Base-by-base conservation (phyloP, 2,329 filamentous ascomycete genomes). In the Geosmithia morbida region DNA sequence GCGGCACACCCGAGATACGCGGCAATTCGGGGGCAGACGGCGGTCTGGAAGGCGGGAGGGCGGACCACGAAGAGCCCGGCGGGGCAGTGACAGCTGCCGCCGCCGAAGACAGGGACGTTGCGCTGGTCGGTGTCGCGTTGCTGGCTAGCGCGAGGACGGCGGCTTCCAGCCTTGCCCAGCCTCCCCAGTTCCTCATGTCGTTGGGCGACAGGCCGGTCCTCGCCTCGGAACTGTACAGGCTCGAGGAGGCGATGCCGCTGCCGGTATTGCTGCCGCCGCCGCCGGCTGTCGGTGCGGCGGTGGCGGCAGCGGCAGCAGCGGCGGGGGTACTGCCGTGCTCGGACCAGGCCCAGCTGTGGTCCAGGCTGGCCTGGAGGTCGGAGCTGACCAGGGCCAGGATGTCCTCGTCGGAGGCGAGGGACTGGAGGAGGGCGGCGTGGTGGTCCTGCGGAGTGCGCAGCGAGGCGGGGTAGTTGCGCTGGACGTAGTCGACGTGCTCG, bases 281-380 rank as follows among this genome's bases (percentile, higher is more conserved):
- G 51, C 4, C 11, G 33, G 33, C 6, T 11, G 13, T 37, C 11
- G 33, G 11, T 13, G 33, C 11, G 33, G 33, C 3, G 33, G 33
- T 3, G 33, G 33, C 3, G 33, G 33, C 11, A 37, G 33, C 69
- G 54, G 29, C 22, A 37, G 33, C 11, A 16, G 33, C 3, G 13
- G 33, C 6, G 3, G 14, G 33, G 3, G 6, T 11, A 3, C 13
- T 16, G 33, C 11, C 14, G 33, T 5, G 33, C 22, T 75, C 72
- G 56, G 75, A 66, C 90, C 89, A 96, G 3, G 89, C 76, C 90
- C 90, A 97, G 13, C 82, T 81, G 37, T 78, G 78, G 46, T 88
- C 83, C 0, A 74, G 71, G n/a, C 75, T 79, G 1, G 83, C 85
- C 63, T 97, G 90, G 56, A 94, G 71, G 63, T 97, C 92, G 0